Base-by-base conservation (phyloP, 371 early-diverging fungal genomes). In the Nematocida ausubeli region DNA sequence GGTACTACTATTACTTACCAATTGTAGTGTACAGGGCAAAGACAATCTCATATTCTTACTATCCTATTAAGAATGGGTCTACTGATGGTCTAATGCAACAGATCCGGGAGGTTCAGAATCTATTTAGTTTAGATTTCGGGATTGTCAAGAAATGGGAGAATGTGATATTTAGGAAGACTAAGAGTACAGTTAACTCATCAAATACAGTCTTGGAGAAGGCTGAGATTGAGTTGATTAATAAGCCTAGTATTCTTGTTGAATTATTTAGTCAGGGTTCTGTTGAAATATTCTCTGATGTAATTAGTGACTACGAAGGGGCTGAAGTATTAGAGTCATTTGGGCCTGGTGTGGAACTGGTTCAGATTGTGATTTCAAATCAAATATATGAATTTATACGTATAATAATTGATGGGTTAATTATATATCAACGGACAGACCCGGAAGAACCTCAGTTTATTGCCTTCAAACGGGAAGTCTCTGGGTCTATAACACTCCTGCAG, bases 401-500 rank as follows among this genome's bases (percentile, higher is more conserved):
- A 22, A 54, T 72, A 35, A 35, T 62, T 47, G 69, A 81, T 26
- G 71, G 81, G 39, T 16, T 47, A 1, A 32, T 84, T 22, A 55
- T 82, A 28, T 84, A 79, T 62, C 85, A 84, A 44, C 30, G 64
- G 19, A 82, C 82, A 44, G 81, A 82, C 55, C 68, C 78, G 37
- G 28, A 64, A 24, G 72, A 52, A 24, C 85, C 85, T 0, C 83
- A 84, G 64, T 84, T 84, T 68, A 63, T 84, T 47, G 70, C 69
- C 14, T 68, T 84, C 39, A 71, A 40, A 54, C 12, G 24, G 44
- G 79, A 82, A 54, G n/a, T n/a, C 1, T n/a, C 44, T 3, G 39
- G 66, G 2, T 30, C 32, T 0, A 68, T 84, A 24, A 67, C 69
- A 47, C 49, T 84, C 42, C 67, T 71, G 44, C 71, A 81, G 52